phyloP scores from a whole-genome alignment of 202 grass and related monocot species.

The Panicum virgatum region DNA sequence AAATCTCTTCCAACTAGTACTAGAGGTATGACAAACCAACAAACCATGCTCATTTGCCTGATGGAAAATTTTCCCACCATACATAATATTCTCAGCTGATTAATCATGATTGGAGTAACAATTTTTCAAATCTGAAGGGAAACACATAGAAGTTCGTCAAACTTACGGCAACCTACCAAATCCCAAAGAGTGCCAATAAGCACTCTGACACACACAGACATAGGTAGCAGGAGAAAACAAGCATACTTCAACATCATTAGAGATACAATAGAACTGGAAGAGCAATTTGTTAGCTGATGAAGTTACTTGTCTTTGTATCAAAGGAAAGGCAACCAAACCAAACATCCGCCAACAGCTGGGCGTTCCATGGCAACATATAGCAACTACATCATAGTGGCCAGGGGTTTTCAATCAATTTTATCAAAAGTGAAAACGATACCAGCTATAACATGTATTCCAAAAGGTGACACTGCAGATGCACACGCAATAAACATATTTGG shows the following conservation, averaged over 20 bases:
- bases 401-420: background rate
- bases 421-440: background rate
- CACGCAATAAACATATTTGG: background rate
- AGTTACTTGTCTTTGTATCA: background rate
- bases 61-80: background rate
- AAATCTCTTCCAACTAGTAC: background rate
- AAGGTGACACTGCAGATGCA: background rate
- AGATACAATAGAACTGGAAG: background rate
- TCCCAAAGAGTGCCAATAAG: background rate
- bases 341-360: background rate
- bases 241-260: background rate
- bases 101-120: background rate
- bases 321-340: too few relatives aligned
- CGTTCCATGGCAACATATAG: background rate
- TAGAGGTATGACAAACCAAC: conserved; percentile 17
- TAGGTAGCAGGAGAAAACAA: background rate
- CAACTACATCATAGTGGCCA: background rate
- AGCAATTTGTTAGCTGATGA: background rate
- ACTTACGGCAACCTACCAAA: background rate
- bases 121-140: background rate
- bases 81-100: background rate
- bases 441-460: background rate
- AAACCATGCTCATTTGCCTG: background rate
- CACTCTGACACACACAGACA: background rate
- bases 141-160: background rate